A percentile compares a stretch with the other conserved stretches of the same genome.
phyloP scores from a whole-genome alignment of 2,329 filamentous ascomycete species.

The Intubia oerlemansii region DNA sequence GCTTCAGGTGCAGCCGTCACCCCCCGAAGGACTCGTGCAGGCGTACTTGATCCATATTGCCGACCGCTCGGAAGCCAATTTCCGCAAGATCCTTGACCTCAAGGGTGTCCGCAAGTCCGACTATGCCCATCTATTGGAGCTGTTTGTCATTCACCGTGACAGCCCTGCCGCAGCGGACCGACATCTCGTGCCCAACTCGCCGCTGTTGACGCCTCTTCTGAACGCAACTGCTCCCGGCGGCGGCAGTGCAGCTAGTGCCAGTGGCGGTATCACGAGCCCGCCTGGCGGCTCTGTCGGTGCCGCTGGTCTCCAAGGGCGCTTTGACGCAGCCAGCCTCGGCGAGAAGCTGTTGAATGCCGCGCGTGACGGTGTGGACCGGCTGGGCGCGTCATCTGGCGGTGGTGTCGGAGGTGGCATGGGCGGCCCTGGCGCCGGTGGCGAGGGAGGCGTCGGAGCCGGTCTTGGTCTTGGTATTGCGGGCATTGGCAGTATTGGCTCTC shows the following conservation, averaged over 20 bases:
- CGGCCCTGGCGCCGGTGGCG: conserved; percentile 9
- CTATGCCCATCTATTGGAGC: conserved; percentile 61
- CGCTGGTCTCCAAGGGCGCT: conserved; percentile 3
- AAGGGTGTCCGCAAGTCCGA: conserved; percentile 81
- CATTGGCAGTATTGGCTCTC: no score
- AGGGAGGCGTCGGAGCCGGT: conserved; percentile 8
- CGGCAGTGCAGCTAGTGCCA: no score
- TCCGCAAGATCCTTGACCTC: conserved; percentile 85
- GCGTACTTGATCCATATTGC: conserved; percentile 95
- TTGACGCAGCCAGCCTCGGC: conserved; percentile 29
- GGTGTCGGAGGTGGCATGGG: conserved; percentile 13
- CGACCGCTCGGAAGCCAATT: conserved; percentile 84
- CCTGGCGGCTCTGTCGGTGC: background rate
- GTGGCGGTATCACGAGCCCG: no score
- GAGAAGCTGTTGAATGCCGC: conserved; percentile 78
- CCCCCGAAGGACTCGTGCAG: conserved; percentile 84
- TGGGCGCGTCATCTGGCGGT: conserved; percentile 34
- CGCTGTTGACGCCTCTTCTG: conserved; percentile 32
- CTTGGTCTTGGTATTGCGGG: conserved; percentile 3
- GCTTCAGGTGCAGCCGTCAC: conserved; percentile 76
- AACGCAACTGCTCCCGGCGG: no score
- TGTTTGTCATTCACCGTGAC: conserved; percentile 66
- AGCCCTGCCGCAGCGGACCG: conserved; percentile 41
- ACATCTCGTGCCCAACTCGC: conserved; percentile 46
- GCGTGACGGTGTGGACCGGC: conserved; percentile 58